A percentile compares a stretch with the other conserved stretches of the same genome.
These are phyloP conservation scores for Elsinoe necatrix DNA, from an alignment of 2,329 filamentous ascomycete genomes.

Conservation along the genomic window DNA sequence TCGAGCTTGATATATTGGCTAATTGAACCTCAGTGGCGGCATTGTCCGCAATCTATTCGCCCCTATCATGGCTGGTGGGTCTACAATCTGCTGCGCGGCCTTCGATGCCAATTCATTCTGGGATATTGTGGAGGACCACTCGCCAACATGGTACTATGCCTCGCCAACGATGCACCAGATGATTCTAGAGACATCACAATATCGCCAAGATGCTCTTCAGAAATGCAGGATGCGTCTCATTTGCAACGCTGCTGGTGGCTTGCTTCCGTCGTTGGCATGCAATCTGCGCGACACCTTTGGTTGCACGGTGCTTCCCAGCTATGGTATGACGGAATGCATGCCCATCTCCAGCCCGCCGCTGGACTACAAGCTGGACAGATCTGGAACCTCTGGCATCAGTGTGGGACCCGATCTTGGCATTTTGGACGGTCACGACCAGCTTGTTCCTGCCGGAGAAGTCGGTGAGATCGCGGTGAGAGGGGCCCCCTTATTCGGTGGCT, in stretches of 20 bases:
- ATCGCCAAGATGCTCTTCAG: constrained; percentile 34
- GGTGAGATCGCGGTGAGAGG: constrained; percentile 46
- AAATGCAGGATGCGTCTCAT: constrained; percentile 44
- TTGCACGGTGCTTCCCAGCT: constrained; percentile 47
- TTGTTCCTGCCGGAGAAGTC: constrained; percentile 29
- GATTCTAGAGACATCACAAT: constrained; percentile 41
- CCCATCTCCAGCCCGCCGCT: constrained; percentile 49
- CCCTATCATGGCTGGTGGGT: constrained; percentile 46
- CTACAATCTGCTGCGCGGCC: constrained; percentile 46
- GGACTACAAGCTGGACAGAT: constrained; percentile 44
- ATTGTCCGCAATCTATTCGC: constrained; percentile 49
- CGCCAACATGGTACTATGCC: constrained; percentile 51
- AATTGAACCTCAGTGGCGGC: constrained; percentile 33
- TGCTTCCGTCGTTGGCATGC: constrained; percentile 44
- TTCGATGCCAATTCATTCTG: constrained; percentile 51
- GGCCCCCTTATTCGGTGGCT: constrained; percentile 45
- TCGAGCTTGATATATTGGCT: constrained; percentile 3
- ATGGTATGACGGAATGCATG: constrained; percentile 55
- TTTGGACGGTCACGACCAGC: constrained; percentile 36
- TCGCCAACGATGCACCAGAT: constrained; percentile 51
- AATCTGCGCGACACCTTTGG: constrained; percentile 44
- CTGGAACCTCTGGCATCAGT: constrained; percentile 46
- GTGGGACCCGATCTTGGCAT: constrained; percentile 47
- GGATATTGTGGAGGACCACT: constrained; percentile 43
- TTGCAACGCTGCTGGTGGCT: constrained; percentile 48